These are phyloP conservation scores for Vitis hybrid DNA, from an alignment of 177 flowering plant species.

Conservation along the genomic window DNA sequence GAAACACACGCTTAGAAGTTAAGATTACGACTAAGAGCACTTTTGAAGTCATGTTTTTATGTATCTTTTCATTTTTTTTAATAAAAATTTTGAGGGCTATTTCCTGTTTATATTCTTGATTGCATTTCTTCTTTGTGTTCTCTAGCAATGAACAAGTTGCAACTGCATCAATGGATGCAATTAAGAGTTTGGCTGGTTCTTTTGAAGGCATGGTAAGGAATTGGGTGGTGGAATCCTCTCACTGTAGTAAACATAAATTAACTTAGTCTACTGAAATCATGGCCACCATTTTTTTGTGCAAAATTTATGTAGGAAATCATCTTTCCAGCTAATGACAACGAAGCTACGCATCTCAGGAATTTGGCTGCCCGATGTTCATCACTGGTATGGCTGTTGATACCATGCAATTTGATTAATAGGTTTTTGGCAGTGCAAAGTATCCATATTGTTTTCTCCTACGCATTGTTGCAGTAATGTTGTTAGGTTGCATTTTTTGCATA, in stretches of 20 bases:
- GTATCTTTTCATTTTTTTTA: not conserved
- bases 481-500: not conserved
- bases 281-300: conserved; percentile 1
- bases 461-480: not conserved
- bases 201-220: conserved; percentile 69
- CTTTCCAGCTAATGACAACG: conserved; percentile 54
- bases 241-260: not conserved
- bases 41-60: too few species aligned
- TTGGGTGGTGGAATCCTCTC: conserved; percentile 6
- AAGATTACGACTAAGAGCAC: too few species aligned
- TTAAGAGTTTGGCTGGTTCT: conserved; percentile 54
- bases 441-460: not conserved
- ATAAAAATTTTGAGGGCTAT: not conserved
- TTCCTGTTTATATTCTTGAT: not conserved
- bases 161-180: conserved; percentile 70
- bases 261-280: not conserved
- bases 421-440: not conserved
- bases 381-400: conserved; percentile 46
- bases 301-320: conserved; percentile 52
- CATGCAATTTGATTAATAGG: not conserved
- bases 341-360: conserved; percentile 53
- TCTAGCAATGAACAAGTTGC: conserved; percentile 74
- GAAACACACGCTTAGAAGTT: too few species aligned
- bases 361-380: conserved; percentile 66
- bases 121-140: conserved; percentile 8